Evolutionary conservation across 768 basidiomycete genomes (phyloP), one percentile per base, ranked within the genome.

Genomic region (Tephrocybe sp.): DNA sequence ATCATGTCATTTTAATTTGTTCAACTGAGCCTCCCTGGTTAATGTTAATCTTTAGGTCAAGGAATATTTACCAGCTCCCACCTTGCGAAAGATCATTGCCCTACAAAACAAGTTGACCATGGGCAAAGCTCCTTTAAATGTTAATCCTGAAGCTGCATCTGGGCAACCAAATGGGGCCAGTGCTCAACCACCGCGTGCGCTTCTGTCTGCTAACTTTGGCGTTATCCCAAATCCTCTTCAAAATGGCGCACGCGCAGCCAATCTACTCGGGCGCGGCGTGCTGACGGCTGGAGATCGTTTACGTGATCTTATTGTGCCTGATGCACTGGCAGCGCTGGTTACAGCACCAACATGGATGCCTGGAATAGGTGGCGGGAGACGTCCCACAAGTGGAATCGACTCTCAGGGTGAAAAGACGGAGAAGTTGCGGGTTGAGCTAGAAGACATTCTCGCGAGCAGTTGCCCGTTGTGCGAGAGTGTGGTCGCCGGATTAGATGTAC

Each of bases 391-490:
- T 34, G 80, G 82, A 54, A 75, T 74, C 52, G 76, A 74, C 42
- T 76, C 72, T 30, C 78, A 76, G 50, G 82, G 77, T 50, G 82
- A 77, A 62, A 84, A 82, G 65, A 69, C 74, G 40, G 90, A 91
- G 67, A 84, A 79, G 64, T 59, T 97, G 64, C 75, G 89, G 57
- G 76, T 76, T 34, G 93, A 97, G 70, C 65, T 99, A 61, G 97
- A 99, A 58, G 89, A 92, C 45, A 64, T 97, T 52, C 72, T 99
- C 33, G 87, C 94, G 15, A 85, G 87, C 57, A 90, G 78, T 51
- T 98, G 97, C 70, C 94, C 94, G 24, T 69, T 97, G 49, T 99
- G 97, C 66, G 97, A 98, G 63, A 86, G 86, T 54, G 88, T 94
- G 15, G 78, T 97, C 38, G 83, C 76, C 4, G 86, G 88, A 4